A percentile compares a stretch with the other conserved stretches of the same genome.
These are phyloP conservation scores for Lentinula edodes DNA, from an alignment of 768 basidiomycete species.

Conservation along the genomic window DNA sequence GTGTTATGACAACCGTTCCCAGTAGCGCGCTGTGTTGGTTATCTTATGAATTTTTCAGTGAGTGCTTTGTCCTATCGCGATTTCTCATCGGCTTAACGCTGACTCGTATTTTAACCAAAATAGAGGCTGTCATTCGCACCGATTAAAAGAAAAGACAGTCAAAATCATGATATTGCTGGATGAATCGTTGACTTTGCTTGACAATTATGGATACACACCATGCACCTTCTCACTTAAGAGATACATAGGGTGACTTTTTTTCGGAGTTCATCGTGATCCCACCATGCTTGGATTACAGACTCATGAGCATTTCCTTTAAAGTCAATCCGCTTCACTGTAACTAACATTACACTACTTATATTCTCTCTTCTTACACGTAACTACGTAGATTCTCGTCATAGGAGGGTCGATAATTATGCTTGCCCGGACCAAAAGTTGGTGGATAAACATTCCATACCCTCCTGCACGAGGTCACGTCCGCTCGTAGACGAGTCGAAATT, in stretches of 20 bases:
- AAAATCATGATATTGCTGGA: background rate
- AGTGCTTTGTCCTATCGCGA: slow-evolving; percentile 28
- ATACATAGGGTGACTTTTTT: background rate
- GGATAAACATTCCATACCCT: no score
- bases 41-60: slow-evolving; percentile 98
- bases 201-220: background rate
- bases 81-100: background rate
- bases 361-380: background rate
- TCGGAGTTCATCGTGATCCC: background rate
- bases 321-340: background rate
- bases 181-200: background rate
- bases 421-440: no score
- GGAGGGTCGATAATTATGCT: background rate
- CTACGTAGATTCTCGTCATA: background rate
- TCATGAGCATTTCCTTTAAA: background rate
- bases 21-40: slow-evolving; percentile 97
- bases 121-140: slow-evolving; percentile 64
- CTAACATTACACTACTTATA: background rate
- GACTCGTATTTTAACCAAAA: slow-evolving; percentile 3
- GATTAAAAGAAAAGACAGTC: slow-evolving; percentile 19
- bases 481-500: no score
- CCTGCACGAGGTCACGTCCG: no score
- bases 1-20: slow-evolving; percentile 93
- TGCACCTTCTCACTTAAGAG: background rate
- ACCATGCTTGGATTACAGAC: background rate